Evolutionary conservation across 2,329 filamentous ascomycete genomes (phyloP), one percentile per base, ranked within the genome.

Genomic region (Capronia americana): DNA sequence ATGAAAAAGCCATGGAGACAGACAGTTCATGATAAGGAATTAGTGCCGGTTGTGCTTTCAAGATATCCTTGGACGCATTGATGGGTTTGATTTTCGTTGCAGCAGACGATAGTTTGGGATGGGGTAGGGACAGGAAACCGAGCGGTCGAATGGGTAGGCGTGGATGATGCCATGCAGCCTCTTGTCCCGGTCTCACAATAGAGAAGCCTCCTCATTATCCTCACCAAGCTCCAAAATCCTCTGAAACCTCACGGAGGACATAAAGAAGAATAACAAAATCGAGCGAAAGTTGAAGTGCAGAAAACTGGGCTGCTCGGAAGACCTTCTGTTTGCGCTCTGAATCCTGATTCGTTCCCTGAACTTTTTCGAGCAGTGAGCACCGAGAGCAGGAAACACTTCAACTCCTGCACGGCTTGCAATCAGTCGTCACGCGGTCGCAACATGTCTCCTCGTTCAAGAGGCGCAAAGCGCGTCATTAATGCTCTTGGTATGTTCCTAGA

Each of bases 1-100:
- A 88, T 93, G 92, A 92, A 86, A 86, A 90, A 88, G 86, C 88
- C 86, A 85, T 90, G 86, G 87, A 83, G 80, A 59, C n/a, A 65
- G 64, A 65, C 84, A 89, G 87, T 88, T 93, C 92, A 93, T 87
- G 93, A 97, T 97, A 97, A 97, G 93, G 92, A 90, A 51, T 87
- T 86, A 80, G 69, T 71, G 71, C 71, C 69, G 28, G 50, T 23
- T 7, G 41, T 28, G 23, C 53, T 55, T 67, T 44, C 38, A 44
- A 44, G 17, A 44, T 17, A 7, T 44, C 14, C 38, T 44, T 44
- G 38, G 20, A n/a, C 38, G 17, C 38, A n/a, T 7, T 17, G 11
- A n/a, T 44, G 38, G 38, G 2, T 3, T n/a, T 44, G 38, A 5
- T n/a, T 44, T n/a, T 8, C 38, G 5, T 44, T 20, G 14, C 14